Evolutionary conservation across 345 rosid genomes (phyloP), one percentile per base, ranked within the genome.

Genomic region (Excoecaria agallocha): DNA sequence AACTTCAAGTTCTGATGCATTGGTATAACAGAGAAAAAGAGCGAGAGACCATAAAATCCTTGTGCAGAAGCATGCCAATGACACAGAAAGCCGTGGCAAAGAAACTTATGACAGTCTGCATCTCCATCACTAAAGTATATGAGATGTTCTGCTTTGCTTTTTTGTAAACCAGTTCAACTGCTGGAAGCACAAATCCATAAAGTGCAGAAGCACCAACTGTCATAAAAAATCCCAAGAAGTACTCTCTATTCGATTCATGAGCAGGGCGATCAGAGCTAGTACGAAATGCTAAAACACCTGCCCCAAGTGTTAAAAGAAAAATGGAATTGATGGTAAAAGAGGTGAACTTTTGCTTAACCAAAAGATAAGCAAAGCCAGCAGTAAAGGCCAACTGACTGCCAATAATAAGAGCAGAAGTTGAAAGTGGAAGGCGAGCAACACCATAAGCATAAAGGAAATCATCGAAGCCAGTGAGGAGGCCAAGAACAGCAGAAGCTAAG

Each of bases 101-200:
- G 63, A 82, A 78, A 1, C 77, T 71, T 67, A 82, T 82, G 55
- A 82, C 71, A 77, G 75, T 74, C 67, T 75, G 82, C 72, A 72
- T 75, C 69, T 82, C 80, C 77, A 82, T 71, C 0, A 78, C 85
- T 57, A 82, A 68, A 12, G 79, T 76, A 25, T 69, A 76, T 22
- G 79, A 59, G 41, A 76, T 41, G 48, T 20, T 59, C 74, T 68
- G 79, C 39, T 60, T 60, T 37, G 74, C 69, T 69, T 69, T 76
- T 63, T 69, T 76, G 69, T 69, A 69, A 19, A 73, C 51, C 8
- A 69, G 54, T 69, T 69, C 79, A 13, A 76, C n/a, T 22, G 63
- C 69, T 1, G 82, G 79, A 22, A 82, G 77, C 62, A 82, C 79
- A 72, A 78, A 78, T 17, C 84, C 84, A 13, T 81, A 81, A 1